A percentile compares a stretch with the other conserved stretches of the same genome.
phyloP scores from a whole-genome alignment of 345 rosid genomes.

The Hirschfeldia incana region DNA sequence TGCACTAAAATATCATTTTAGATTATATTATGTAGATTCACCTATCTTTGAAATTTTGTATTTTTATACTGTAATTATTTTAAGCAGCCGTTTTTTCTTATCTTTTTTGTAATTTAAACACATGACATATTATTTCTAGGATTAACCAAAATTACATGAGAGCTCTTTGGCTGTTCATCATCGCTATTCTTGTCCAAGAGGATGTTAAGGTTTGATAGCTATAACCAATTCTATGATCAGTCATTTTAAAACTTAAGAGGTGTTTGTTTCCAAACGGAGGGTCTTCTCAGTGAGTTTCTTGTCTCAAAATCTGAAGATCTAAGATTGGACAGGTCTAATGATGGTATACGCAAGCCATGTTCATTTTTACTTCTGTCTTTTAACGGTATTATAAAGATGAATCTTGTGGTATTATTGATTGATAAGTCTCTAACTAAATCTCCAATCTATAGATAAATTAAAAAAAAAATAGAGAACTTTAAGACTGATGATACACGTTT shows the following conservation, averaged over 20 bases:
- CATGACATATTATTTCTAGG: neutral
- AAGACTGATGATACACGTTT: slow-evolving; percentile 39
- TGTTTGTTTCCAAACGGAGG: neutral
- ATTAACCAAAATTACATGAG: neutral
- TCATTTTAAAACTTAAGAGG: neutral
- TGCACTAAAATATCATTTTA: too few relatives aligned
- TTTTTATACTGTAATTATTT: neutral
- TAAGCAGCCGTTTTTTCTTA: neutral
- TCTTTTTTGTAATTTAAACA: neutral
- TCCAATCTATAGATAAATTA: neutral
- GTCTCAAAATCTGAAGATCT: neutral
- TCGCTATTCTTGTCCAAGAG: neutral
- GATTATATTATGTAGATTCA: too few relatives aligned
- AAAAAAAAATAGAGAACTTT: neutral
- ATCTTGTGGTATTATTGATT: too few relatives aligned
- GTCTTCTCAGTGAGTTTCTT: neutral
- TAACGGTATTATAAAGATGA: too few relatives aligned
- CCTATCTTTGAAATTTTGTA: too few relatives aligned
- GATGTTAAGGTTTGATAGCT: neutral
- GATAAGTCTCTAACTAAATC: neutral
- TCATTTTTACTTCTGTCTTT: too few relatives aligned
- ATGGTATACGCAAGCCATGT: too few relatives aligned
- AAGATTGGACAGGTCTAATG: neutral
- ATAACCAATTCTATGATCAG: neutral
- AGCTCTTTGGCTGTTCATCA: neutral